These are phyloP conservation scores for Ogataea salicorniae DNA, from an alignment of 805 yeast genomes.

Conservation along the genomic window DNA sequence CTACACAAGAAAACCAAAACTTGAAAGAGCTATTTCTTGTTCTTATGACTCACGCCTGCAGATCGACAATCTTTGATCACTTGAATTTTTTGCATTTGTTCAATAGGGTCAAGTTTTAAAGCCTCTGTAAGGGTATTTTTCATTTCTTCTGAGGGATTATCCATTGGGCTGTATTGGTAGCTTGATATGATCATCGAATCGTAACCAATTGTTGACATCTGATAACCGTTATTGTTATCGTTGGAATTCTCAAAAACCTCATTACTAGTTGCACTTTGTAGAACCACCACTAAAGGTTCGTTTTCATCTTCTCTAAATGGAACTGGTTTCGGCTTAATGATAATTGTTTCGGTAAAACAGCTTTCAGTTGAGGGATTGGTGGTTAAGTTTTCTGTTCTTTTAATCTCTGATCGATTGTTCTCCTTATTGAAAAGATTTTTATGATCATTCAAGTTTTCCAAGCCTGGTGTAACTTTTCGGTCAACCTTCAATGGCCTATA, in stretches of 20 bases:
- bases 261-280: conserved; percentile 7
- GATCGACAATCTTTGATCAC: too few relatives aligned
- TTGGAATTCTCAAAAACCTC: not conserved
- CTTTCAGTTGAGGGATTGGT: not conserved
- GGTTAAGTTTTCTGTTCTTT: too few relatives aligned
- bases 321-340: conserved; percentile 14
- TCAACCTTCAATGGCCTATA: conserved; percentile 4
- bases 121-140: not conserved
- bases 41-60: too few relatives aligned
- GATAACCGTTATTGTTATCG: conserved; percentile 1
- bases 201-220: conserved; percentile 11
- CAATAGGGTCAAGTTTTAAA: not conserved
- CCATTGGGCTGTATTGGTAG: conserved; percentile 7
- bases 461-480: conserved; percentile 11
- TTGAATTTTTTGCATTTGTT: not conserved
- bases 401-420: conserved; percentile 1
- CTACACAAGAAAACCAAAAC: too few relatives aligned
- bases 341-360: conserved; percentile 14
- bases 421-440: conserved; percentile 14
- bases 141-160: not conserved
- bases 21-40: too few relatives aligned
- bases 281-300: conserved; percentile 15
- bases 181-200: conserved; percentile 17
- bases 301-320: not conserved
- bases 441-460: conserved; percentile 16